Evolutionary conservation across 2,329 filamentous ascomycete species (phyloP).

Genomic region (Lithohypha guttulata): DNA sequence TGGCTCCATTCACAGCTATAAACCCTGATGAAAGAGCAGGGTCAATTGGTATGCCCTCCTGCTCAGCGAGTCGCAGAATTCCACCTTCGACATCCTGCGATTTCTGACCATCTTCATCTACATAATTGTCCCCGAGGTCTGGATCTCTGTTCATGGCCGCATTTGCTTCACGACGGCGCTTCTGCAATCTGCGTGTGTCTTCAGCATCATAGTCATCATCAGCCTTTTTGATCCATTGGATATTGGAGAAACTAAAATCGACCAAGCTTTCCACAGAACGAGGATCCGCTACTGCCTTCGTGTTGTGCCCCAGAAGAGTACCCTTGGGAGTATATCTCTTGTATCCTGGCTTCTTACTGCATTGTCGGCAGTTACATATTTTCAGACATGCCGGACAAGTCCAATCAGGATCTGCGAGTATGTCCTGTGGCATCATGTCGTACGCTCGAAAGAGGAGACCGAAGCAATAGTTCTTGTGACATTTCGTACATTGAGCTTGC

Average conservation of each 20-base stretch:
- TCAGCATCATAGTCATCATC: slow-evolving; percentile 36
- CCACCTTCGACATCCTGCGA: slow-evolving; percentile 11
- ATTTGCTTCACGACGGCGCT: slow-evolving; percentile 44
- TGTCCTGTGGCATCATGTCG: slow-evolving; percentile 72
- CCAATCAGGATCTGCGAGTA: slow-evolving; percentile 75
- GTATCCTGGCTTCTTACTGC: slow-evolving; percentile 58
- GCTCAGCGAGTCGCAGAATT: slow-evolving; percentile 18
- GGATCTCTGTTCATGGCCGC: slow-evolving; percentile 38
- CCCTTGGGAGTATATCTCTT: slow-evolving; percentile 76
- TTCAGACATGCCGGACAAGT: slow-evolving; percentile 76
- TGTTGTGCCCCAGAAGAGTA: slow-evolving; percentile 83
- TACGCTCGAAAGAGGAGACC: slow-evolving; percentile 87
- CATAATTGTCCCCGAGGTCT: slow-evolving; percentile 34
- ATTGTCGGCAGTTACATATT: slow-evolving; percentile 78
- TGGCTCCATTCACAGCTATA: neutral
- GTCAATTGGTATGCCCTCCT: slow-evolving; percentile 32
- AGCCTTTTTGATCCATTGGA: slow-evolving; percentile 63
- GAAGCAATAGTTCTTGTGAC: slow-evolving; percentile 74
- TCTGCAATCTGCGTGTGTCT: slow-evolving; percentile 36
- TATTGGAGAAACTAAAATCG: slow-evolving; percentile 81
- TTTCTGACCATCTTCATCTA: slow-evolving; percentile 30
- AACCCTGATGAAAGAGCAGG: slow-evolving; percentile 27
- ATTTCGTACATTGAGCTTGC: slow-evolving; percentile 68
- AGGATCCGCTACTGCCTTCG: slow-evolving; percentile 76
- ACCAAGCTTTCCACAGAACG: slow-evolving; percentile 83